Base-by-base conservation (phyloP, 2,329 filamentous ascomycete genomes). In the Epichloe amarillans region DNA sequence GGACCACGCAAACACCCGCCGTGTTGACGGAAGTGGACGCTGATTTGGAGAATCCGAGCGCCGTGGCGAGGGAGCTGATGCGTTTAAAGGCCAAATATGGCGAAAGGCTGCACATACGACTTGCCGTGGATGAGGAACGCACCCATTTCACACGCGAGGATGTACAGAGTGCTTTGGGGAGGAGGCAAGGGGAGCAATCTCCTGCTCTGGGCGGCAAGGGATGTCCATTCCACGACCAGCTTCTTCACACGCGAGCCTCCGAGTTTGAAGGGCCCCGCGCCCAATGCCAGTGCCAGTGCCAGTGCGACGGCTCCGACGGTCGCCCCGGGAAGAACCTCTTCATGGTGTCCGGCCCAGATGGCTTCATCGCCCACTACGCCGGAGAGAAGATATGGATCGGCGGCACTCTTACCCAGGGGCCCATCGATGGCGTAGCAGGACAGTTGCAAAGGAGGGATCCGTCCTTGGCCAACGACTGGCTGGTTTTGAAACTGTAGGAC, bases 261-360 rank as follows among this genome's bases (percentile, higher is more conserved):
- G 62, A 67, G 43, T 67, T 67, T 49, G 62, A 64, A 46, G 46
- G 56, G 3, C 53, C 61, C 37, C 55, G 56, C 38, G 39, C 54
- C 43, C 52, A 52, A 26, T 63, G 64, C 55, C 51, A 53, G 21
- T 63, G 64, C 55, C 51, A 53, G 23, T 63, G 64, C 55, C 51
- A 54, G 5, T 68, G 65, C 53, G 54, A 55, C 1, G 45, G 56
- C 10, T 51, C 49, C 1, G 45, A 23, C 30, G 4, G 56, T 11
- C 59, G 58, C 5, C 60, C 67, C 1, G 74, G 77, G 1, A 78
- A 76, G 55, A 82, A 82, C 53, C 64, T 95, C 19, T 71, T 96
- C n/a, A 73, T 95, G 51, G 79, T 97, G 1, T 95, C 89, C 0
- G 93, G 93, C 0, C 91, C 93, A 0, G 88, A 95, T 50, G 91